A percentile compares a stretch with the other conserved stretches of the same genome.
Conservation (phyloP, 2,329 filamentous ascomycete genomes). For the Microsporum audouinii region DNA sequence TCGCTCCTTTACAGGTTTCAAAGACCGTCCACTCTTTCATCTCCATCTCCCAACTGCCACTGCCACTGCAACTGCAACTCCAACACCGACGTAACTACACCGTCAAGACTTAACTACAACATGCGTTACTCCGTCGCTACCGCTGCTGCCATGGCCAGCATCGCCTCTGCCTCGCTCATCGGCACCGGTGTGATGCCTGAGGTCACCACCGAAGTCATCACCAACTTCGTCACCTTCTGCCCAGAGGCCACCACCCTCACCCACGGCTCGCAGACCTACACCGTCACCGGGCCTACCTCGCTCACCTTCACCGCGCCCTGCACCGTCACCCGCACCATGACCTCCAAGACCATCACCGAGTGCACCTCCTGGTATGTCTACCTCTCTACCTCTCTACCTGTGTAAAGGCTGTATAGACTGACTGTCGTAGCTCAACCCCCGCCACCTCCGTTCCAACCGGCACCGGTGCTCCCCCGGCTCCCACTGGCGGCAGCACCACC, state of each 20-base stretch:
- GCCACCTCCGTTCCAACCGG: slow-evolving; percentile 9
- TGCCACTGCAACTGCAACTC: background rate
- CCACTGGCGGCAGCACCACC: slow-evolving; percentile 18
- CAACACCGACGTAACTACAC: background rate
- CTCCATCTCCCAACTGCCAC: background rate
- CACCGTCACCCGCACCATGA: slow-evolving; percentile 47
- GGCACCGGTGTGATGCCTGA: slow-evolving; percentile 8
- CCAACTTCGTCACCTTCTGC: slow-evolving; percentile 60
- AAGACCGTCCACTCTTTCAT: slow-evolving; percentile 30
- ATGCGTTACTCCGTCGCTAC: slow-evolving; percentile 42
- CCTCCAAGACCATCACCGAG: slow-evolving; percentile 42
- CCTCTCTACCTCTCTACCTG: no score
- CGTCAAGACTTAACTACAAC: slow-evolving; percentile 22
- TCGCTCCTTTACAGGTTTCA: slow-evolving; percentile 19
- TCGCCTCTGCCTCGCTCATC: slow-evolving; percentile 24
- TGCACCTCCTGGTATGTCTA: slow-evolving; percentile 32
- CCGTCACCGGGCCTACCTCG: slow-evolving; percentile 56
- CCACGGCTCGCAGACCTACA: slow-evolving; percentile 56
- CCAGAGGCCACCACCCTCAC: slow-evolving; percentile 53
- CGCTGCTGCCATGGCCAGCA: slow-evolving; percentile 30
- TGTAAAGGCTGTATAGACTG: slow-evolving; percentile 10
- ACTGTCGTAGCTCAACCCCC: slow-evolving; percentile 5
- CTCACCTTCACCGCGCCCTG: slow-evolving; percentile 61
- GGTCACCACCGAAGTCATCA: slow-evolving; percentile 33
- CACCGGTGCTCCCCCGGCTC: slow-evolving; percentile 5